Conservation (phyloP, 2,329 filamentous ascomycete genomes). For the Cordyceps farinosa region DNA sequence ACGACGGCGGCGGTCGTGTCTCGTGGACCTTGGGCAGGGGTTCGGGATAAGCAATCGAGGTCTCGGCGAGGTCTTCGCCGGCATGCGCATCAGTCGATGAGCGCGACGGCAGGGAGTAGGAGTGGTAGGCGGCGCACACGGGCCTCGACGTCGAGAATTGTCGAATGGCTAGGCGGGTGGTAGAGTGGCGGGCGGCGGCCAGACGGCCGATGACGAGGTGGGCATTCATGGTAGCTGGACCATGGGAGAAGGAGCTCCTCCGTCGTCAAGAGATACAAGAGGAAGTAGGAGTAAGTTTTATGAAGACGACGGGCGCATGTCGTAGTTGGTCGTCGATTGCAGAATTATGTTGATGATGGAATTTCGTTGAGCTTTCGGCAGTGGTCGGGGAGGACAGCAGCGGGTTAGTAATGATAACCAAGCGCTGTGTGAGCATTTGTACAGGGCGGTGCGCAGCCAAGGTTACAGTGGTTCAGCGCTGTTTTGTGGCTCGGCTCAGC, state of each 20-base stretch:
- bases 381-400: not conserved
- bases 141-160: conserved; percentile 39
- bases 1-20: conserved; percentile 42
- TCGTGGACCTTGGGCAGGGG: conserved; percentile 49
- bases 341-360: conserved; percentile 10
- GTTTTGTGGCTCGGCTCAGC: conserved; percentile 26
- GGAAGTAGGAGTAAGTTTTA: not conserved
- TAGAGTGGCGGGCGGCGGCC: conserved; percentile 37
- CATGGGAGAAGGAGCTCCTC: conserved; percentile 24
- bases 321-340: not conserved
- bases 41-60: conserved; percentile 44
- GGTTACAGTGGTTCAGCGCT: not conserved
- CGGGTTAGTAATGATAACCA: conserved; percentile 13
- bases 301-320: conserved; percentile 1
- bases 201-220: conserved; percentile 39
- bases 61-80: conserved; percentile 43
- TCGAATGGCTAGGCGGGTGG: conserved; percentile 37
- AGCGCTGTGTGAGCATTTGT: not conserved
- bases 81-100: conserved; percentile 38
- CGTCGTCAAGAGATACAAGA: not conserved
- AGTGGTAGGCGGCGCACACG: conserved; percentile 43
- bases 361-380: not conserved
- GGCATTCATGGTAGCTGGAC: conserved; percentile 39
- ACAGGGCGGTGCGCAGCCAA: not conserved
- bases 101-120: conserved; percentile 47